phyloP scores from a whole-genome alignment of 805 yeast species.

The Kluyveromyces nonfermentans region DNA sequence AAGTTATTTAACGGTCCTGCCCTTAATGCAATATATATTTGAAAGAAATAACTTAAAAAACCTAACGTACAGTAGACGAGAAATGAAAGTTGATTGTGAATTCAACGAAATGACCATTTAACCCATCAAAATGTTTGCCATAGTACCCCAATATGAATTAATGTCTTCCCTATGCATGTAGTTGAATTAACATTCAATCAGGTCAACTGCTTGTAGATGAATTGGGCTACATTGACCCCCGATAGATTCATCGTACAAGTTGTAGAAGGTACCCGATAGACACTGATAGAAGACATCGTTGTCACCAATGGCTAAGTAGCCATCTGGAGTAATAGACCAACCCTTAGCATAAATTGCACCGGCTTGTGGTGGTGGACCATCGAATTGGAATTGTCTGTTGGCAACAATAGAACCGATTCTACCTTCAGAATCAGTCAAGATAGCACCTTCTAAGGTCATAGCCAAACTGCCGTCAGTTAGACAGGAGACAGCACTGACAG shows the following conservation, averaged over 20 bases:
- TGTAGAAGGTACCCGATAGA: constrained; percentile 57
- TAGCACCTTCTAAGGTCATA: constrained; percentile 41
- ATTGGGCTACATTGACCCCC: constrained; percentile 51
- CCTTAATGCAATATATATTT: neutral
- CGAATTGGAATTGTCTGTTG: constrained; percentile 79
- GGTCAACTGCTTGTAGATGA: constrained; percentile 40
- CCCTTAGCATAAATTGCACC: constrained; percentile 65
- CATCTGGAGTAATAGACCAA: constrained; percentile 48
- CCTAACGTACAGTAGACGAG: constrained; percentile 5
- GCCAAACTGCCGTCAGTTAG: constrained; percentile 41
- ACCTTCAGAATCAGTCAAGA: constrained; percentile 49
- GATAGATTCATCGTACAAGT: constrained; percentile 48
- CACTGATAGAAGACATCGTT: constrained; percentile 54
- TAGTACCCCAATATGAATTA: neutral
- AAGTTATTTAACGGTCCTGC: neutral
- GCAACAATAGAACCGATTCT: constrained; percentile 75
- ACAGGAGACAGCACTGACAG: constrained; percentile 31
- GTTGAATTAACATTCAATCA: constrained; percentile 28
- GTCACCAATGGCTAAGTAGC: constrained; percentile 55
- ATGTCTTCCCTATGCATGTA: neutral
- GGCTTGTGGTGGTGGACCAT: constrained; percentile 81
- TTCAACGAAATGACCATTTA: constrained; percentile 33
- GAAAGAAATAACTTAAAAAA: neutral
- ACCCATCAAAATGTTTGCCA: neutral
- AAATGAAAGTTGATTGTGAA: constrained; percentile 54